Evolutionary conservation across 257 asterid genomes (phyloP), one percentile per base, ranked within the genome.

Genomic region (Fraxinus quadrangulata): DNA sequence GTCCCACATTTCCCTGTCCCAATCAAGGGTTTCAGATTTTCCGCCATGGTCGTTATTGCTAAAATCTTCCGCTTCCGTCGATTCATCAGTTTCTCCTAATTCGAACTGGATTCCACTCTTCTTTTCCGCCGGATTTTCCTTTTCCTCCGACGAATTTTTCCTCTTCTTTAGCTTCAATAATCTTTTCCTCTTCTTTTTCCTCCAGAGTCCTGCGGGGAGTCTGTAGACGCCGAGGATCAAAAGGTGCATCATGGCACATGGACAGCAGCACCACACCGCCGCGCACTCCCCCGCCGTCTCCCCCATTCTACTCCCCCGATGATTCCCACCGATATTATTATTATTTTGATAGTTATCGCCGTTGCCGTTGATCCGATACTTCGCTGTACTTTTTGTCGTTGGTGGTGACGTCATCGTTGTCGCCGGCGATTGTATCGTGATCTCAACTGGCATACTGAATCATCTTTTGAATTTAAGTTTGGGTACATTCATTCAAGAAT

Each of bases 251-350:
- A 81, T 67, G 23, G 82, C 77, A 83, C 90, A 88, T 0, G 89
- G 92, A 39, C 88, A 88, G 85, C 89, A 88, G 73, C 85, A 79
- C 63, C 68, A 63, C 7, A 88, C 89, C 49, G 90, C 92, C 73
- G 89, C 83, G 87, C 92, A 88, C 73, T 39, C 90, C 4, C 90
- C 92, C 78, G 88, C 85, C 76, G 88, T 72, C 82, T 86, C 89
- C 54, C 92, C 92, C 39, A 85, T 61, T 83, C 73, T 80, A 70
- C 91, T 83, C 54, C 83, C 72, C 63, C 85, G 84, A 31, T 70
- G 69, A 14, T 75, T 81, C 61, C 75, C 78, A 2, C 54, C 17
- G 8, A 78, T 51, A 33, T 47, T 56, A 19, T 4, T 11, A 16
- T 40, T 71, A 1, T 6, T n/a, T 39, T 39, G 45, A 39, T 40